A percentile compares a stretch with the other conserved stretches of the same genome.
phyloP scores from a whole-genome alignment of 192 early-diverging fungal genomes.

The Podochytrium sp. region DNA sequence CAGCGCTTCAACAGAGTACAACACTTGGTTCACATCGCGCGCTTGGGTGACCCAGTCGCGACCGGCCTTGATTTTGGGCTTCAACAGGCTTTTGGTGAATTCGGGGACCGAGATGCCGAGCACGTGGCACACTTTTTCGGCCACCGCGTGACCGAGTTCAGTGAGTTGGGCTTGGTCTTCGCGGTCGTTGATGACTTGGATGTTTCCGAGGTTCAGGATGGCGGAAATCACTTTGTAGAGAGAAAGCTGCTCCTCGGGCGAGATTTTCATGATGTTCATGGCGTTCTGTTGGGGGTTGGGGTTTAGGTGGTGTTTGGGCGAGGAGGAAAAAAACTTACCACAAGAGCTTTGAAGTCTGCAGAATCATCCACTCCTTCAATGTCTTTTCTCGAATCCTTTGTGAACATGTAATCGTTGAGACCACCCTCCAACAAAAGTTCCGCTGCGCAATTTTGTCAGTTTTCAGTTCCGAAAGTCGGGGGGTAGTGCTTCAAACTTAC shows the following conservation, averaged over 20 bases:
- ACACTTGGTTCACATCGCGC: constrained; percentile 82
- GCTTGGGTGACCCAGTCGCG: constrained; percentile 95
- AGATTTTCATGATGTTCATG: constrained; percentile 83
- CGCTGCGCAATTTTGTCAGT: constrained; percentile 43
- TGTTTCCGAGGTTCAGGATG: constrained; percentile 93
- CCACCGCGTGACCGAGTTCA: constrained; percentile 60
- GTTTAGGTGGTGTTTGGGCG: too few relatives aligned
- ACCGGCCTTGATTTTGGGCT: constrained; percentile 91
- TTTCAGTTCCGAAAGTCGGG: background rate
- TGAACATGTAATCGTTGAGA: constrained; percentile 82
- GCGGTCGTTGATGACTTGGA: constrained; percentile 75
- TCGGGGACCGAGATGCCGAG: constrained; percentile 86
- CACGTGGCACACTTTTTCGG: constrained; percentile 92
- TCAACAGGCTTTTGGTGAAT: constrained; percentile 84
- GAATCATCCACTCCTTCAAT: constrained; percentile 94
- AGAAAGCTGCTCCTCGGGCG: constrained; percentile 74
- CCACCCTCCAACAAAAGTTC: constrained; percentile 76
- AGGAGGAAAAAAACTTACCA: constrained; percentile 46
- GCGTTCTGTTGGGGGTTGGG: constrained; percentile 57
- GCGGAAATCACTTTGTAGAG: constrained; percentile 84
- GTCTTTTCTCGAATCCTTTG: constrained; percentile 79
- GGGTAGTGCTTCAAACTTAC: constrained; percentile 36
- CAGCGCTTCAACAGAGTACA: constrained; percentile 88
- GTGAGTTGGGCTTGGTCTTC: constrained; percentile 86
- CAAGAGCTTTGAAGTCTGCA: constrained; percentile 75